Base-by-base conservation (phyloP, 306 rosid species). In the Quercus aquifolioides region DNA sequence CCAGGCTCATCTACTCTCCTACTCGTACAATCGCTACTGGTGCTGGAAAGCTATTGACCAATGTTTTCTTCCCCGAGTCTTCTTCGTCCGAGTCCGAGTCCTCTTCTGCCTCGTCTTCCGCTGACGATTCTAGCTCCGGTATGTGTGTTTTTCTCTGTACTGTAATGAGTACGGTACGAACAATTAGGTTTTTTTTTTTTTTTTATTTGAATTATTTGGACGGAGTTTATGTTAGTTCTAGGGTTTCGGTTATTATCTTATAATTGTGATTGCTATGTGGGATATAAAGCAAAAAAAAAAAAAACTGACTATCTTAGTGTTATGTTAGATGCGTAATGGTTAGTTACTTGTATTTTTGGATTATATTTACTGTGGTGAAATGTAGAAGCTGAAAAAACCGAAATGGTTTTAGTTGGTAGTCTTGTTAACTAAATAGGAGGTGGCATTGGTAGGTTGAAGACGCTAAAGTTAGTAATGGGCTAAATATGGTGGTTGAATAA, bases 41-140 rank as follows among this genome's bases (percentile, higher is more conserved):
- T 60, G 97, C 98, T 59, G 97, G 98, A 13, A 94, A 92, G 74
- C 74, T 91, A 12, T 10, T 94, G 20, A 79, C 92, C 54, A 55
- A 94, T 4, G 97, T 83, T 30, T 81, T 94, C 80, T 83, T 86
- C 79, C 84, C 90, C 52, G 90, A 87, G 31, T 74, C 92, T 55
- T 81, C 88, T 35, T 79, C 87, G 5, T 79, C 86, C 4, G 77
- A 81, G 0, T 84, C 76, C 4, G 54, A 49, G 54, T 74, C 88
- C 35, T 80, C 87, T 7, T 91, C 94, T 0, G 71, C 87, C 3
- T 89, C 89, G 41, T 87, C 90, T 76, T 77, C 84, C 49, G 78
- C 31, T 26, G 25, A 72, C 12, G 86, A 79, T 82, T 83, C 90
- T 26, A 76, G 68, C 82, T 79, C 90, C 57, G 93, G 97, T 87